A percentile compares a stretch with the other conserved stretches of the same genome.
Evolutionary conservation across 371 early-diverging fungal genomes (phyloP).

Genomic region (Lichtheimia hyalospora): DNA sequence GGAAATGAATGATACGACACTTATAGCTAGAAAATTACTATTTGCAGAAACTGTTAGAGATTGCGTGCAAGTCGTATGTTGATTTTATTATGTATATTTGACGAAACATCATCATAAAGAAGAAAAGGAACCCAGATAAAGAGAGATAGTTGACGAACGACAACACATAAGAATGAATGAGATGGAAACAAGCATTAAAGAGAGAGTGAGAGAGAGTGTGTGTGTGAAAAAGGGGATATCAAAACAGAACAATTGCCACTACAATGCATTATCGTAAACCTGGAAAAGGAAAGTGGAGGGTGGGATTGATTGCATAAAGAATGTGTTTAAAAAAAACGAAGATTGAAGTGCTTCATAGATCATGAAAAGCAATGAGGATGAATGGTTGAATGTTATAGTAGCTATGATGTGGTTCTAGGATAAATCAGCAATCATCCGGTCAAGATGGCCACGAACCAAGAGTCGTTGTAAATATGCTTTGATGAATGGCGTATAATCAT

Average conservation of each 20-base stretch:
- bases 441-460: conserved; percentile 19
- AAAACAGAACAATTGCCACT: too few relatives aligned
- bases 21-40: not conserved
- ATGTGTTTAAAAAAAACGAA: not conserved
- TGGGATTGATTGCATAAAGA: conserved; percentile 1
- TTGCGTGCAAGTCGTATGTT: too few relatives aligned
- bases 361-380: conserved; percentile 6
- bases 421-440: conserved; percentile 12
- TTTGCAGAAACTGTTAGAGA: too few relatives aligned
- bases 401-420: not conserved
- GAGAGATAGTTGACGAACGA: not conserved
- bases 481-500: conserved; percentile 29
- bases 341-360: conserved; percentile 8
- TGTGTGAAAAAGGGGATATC: too few relatives aligned
- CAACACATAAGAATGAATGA: too few relatives aligned
- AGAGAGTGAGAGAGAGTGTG: too few relatives aligned
- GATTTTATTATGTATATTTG: too few relatives aligned
- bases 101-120: not conserved
- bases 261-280: too few relatives aligned
- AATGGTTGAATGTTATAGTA: not conserved
- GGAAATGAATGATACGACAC: not conserved
- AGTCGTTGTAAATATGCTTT: conserved; percentile 18
- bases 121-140: not conserved
- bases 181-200: too few relatives aligned
- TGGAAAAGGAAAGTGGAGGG: too few relatives aligned